A percentile compares a stretch with the other conserved stretches of the same genome.
Conservation (phyloP, 1,284 basidiomycete species). For the Vanrija pseudolonga region DNA sequence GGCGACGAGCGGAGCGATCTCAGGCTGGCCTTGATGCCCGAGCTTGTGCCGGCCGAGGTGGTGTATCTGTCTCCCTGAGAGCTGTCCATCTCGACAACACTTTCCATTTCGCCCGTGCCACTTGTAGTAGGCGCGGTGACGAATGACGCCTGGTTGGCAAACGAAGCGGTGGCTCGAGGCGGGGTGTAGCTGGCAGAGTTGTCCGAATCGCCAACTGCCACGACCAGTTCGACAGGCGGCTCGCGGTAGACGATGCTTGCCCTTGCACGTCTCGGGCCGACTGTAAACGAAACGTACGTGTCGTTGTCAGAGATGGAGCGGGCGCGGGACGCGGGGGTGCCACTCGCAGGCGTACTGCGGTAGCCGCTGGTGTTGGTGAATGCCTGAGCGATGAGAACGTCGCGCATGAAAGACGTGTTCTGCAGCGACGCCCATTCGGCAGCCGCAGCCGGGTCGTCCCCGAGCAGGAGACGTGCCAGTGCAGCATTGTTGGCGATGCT, state of each 20-base stretch:
- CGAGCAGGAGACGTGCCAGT: background rate
- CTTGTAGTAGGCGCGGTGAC: too few species aligned
- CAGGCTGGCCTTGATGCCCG: too few species aligned
- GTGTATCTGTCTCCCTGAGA: too few species aligned
- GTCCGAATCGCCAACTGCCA: background rate
- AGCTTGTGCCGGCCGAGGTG: too few species aligned
- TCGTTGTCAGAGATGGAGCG: background rate
- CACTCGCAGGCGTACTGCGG: too few species aligned
- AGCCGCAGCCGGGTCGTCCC: background rate
- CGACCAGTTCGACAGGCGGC: background rate
- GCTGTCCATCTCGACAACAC: too few species aligned
- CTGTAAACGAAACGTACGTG: background rate
- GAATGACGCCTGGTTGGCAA: too few species aligned
- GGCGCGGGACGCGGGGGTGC: background rate
- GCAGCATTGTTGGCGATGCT: slow-evolving; percentile 3
- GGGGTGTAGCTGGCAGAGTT: too few species aligned
- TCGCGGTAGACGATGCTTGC: background rate
- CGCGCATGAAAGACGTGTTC: background rate
- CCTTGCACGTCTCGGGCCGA: background rate
- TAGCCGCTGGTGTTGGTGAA: background rate
- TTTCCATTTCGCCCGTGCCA: too few species aligned
- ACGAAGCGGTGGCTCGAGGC: too few species aligned
- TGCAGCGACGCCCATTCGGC: background rate
- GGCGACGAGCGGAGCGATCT: too few species aligned
- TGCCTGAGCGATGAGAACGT: background rate